Conservation (phyloP, 2,329 filamentous ascomycete species). For the Helotiales sp. region DNA sequence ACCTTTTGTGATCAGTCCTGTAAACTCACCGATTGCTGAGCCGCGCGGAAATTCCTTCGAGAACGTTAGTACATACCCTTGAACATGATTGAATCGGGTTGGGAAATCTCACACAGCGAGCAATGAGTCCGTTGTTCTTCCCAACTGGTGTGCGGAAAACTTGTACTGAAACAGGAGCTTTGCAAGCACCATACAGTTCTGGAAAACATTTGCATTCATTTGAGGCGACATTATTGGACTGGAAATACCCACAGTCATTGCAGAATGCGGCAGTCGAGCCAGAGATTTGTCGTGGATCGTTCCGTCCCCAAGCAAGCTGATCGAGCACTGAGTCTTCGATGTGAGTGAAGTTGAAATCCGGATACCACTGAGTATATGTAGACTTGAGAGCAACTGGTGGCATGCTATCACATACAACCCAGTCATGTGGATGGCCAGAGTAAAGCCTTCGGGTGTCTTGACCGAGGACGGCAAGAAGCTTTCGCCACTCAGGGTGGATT, state of each 20-base stretch:
- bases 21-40: constrained; percentile 58
- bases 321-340: constrained; percentile 12
- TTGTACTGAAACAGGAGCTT: constrained; percentile 7
- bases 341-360: constrained; percentile 9
- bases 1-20: constrained; percentile 58
- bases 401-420: constrained; percentile 9
- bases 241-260: constrained; percentile 10
- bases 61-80: neutral
- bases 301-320: neutral
- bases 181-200: constrained; percentile 11
- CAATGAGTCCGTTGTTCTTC: constrained; percentile 18
- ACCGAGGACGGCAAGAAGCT: constrained; percentile 9
- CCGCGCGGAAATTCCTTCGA: constrained; percentile 52
- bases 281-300: constrained; percentile 8
- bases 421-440: constrained; percentile 14
- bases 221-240: constrained; percentile 5
- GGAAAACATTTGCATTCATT: constrained; percentile 17
- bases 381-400: constrained; percentile 1
- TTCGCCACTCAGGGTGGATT: constrained; percentile 14
- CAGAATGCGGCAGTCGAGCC: constrained; percentile 3
- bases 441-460: constrained; percentile 3
- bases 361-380: constrained; percentile 13
- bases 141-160: constrained; percentile 14
- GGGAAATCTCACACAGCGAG: constrained; percentile 15
- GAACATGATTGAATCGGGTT: neutral